Base-by-base conservation (phyloP, 2,329 filamentous ascomycete species). In the Xylariales sp. region DNA sequence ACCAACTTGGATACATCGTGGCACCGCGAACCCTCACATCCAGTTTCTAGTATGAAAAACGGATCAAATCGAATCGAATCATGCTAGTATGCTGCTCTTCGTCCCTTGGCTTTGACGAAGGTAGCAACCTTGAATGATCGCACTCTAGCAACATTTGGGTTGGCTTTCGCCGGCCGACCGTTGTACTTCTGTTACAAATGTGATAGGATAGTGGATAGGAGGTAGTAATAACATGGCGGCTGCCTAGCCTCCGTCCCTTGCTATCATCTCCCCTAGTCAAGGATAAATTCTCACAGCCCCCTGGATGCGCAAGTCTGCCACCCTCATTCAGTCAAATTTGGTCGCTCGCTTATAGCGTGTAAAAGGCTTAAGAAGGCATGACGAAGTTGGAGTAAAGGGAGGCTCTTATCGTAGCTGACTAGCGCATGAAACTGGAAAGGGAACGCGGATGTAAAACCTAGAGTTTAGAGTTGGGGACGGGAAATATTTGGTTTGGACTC, bases 1-100 rank as follows among this genome's bases (percentile, higher is more conserved):
- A 60, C 36, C 43, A n/a, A 46, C 36, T 62, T 58, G 23, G 53
- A 56, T 60, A 50, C 58, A 45, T 50, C 45, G 54, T 55, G 18
- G 65, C 56, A 62, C 50, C 49, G 46, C 16, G 6, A 39, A 65
- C n/a, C n/a, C 14, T 48, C 36, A 7, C 57, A 30, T 36, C 46
- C 5, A n/a, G 18, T 18, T 23, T 18, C 12, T 52, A 30, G 30
- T 32, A 16, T 52, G n/a, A 36, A 32, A 36, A 34, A 18, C 18
- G n/a, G 43, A 30, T 50, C 30, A 23, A 48, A 43, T 41, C 1
- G 30, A 45, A 30, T 39, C 34, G 34, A 56, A 14, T 8, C 32
- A 41, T 39, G 28, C 45, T 45, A 34, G 54, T 52, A 48, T 28
- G 39, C 18, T 39, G 3, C 28, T 30, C 30, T n/a, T 30, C 32